Conservation (phyloP, 495 filamentous ascomycete genomes). For the Lepidopterella palustris region DNA sequence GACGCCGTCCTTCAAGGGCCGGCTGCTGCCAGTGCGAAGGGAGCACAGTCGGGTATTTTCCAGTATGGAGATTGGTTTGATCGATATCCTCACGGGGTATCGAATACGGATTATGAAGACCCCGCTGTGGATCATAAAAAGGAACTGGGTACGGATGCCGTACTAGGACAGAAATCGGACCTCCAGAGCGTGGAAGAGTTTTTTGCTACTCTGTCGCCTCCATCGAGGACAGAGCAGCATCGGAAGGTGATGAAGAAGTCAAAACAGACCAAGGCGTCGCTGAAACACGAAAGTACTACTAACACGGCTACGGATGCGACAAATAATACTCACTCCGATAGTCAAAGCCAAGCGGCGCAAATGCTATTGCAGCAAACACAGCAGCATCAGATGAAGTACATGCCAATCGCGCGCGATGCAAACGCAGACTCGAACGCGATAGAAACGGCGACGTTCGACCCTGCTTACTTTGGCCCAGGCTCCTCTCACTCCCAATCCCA, state of each 20-base stretch:
- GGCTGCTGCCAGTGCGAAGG: constrained; percentile 8
- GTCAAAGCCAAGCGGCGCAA: constrained; percentile 28
- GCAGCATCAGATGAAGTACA: constrained; percentile 23
- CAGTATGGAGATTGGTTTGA: constrained; percentile 99
- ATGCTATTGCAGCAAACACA: constrained; percentile 23
- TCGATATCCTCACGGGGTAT: constrained; percentile 88
- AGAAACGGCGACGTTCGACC: constrained; percentile 17
- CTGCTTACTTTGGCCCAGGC: constrained; percentile 20
- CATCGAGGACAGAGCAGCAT: constrained; percentile 44
- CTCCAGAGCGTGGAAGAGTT: constrained; percentile 93
- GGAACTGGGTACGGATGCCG: constrained; percentile 70
- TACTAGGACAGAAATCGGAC: constrained; percentile 77
- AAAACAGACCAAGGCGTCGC: constrained; percentile 23
- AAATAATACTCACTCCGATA: neutral
- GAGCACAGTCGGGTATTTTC: constrained; percentile 56
- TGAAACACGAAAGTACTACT: constrained; percentile 17
- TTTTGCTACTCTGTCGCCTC: constrained; percentile 74
- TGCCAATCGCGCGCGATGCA: constrained; percentile 9
- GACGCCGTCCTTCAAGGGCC: constrained; percentile 53
- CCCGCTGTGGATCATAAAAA: constrained; percentile 57
- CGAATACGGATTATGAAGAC: constrained; percentile 74
- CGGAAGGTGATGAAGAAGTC: constrained; percentile 39
- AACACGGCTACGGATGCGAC: neutral
- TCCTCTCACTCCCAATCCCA: neutral
- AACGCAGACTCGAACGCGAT: constrained; percentile 19